Evolutionary conservation across 371 early-diverging fungal species (phyloP).

Genomic region (Choanephora cucurbitarum): DNA sequence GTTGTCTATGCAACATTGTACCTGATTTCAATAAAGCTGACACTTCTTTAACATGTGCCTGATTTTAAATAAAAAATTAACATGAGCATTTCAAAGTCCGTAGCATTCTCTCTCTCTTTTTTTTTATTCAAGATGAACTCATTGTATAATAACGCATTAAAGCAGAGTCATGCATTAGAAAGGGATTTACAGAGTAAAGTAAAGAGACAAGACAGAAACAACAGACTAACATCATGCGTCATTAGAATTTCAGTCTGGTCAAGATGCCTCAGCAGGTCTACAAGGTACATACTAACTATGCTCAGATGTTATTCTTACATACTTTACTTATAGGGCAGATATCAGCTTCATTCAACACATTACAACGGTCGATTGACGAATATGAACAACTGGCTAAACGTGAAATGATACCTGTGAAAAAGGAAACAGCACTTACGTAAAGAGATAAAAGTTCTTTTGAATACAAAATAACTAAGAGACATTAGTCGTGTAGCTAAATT

Average conservation of each 20-base stretch:
- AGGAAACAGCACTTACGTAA: constrained; percentile 75
- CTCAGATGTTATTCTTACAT: too few species aligned
- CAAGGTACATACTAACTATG: constrained; percentile 63
- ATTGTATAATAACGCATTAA: constrained; percentile 62
- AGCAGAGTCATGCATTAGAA: constrained; percentile 59
- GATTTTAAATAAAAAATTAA: background rate
- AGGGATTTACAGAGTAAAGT: constrained; percentile 55
- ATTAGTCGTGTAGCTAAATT: constrained; percentile 66
- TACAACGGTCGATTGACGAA: constrained; percentile 73
- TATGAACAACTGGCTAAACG: constrained; percentile 72
- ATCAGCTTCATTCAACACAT: constrained; percentile 62
- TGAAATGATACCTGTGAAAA: constrained; percentile 73
- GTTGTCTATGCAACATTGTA: too few species aligned
- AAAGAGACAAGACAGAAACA: too few species aligned
- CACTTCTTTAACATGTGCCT: too few species aligned
- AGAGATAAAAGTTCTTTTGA: constrained; percentile 3
- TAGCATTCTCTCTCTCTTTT: background rate
- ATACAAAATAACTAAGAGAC: background rate
- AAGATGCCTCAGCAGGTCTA: constrained; percentile 61
- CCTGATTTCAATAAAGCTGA: too few species aligned
- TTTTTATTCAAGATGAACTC: constrained; percentile 51
- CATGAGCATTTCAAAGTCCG: background rate
- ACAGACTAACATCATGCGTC: too few species aligned
- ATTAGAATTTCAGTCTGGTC: constrained; percentile 59
- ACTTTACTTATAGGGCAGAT: constrained; percentile 81